phyloP scores from a whole-genome alignment of 2,329 filamentous ascomycete species.

The Fusarium devonianum region DNA sequence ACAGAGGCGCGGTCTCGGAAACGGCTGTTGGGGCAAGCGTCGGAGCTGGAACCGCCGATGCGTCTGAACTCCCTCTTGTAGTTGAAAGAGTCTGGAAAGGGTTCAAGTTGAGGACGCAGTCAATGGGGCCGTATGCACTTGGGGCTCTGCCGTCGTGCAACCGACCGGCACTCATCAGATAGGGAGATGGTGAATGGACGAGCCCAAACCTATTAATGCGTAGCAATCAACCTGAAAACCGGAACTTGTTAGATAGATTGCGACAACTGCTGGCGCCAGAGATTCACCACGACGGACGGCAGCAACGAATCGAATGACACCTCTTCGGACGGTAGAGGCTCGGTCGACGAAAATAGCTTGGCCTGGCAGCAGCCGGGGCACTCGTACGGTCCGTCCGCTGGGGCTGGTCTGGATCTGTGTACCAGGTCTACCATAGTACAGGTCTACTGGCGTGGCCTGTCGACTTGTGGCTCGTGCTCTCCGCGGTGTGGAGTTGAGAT shows the following conservation, averaged over 20 bases:
- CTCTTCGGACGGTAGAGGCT: slow-evolving; percentile 24
- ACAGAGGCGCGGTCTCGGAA: slow-evolving; percentile 12
- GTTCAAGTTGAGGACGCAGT: slow-evolving; percentile 14
- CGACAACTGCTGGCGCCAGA: slow-evolving; percentile 21
- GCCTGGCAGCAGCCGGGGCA: no score
- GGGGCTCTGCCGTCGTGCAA: slow-evolving; percentile 9
- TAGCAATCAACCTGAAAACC: slow-evolving; percentile 12
- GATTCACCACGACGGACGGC: slow-evolving; percentile 14
- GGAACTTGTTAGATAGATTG: no score
- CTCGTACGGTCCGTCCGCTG: slow-evolving; percentile 37
- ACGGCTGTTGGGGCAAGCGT: slow-evolving; percentile 5
- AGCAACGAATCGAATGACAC: slow-evolving; percentile 39
- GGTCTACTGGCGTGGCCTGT: slow-evolving; percentile 29
- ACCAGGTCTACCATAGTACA: no score
- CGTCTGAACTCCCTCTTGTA: slow-evolving; percentile 17
- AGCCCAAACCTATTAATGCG: no score
- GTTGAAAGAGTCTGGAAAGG: slow-evolving; percentile 22
- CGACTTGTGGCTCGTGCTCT: slow-evolving; percentile 34
- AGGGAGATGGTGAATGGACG: no score
- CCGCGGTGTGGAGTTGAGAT: slow-evolving; percentile 21
- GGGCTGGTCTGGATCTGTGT: slow-evolving; percentile 39
- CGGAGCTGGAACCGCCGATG: background rate
- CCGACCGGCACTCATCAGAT: slow-evolving; percentile 6
- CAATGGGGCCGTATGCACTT: slow-evolving; percentile 3
- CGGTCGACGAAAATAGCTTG: slow-evolving; percentile 17